phyloP scores from a whole-genome alignment of 768 basidiomycete genomes.

The Rubroboletus satanas region DNA sequence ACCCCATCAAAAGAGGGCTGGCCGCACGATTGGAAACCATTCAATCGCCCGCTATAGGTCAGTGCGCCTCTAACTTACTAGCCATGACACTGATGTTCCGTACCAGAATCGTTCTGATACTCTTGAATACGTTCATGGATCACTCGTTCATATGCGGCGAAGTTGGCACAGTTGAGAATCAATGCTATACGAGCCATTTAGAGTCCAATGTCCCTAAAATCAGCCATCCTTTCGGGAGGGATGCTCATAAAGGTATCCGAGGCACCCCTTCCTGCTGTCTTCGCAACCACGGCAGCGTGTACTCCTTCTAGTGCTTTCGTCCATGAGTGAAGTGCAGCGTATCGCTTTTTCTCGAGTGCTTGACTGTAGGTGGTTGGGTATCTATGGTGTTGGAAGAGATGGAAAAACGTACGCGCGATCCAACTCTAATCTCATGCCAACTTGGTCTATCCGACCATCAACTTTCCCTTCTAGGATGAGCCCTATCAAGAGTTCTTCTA shows the following conservation, averaged over 20 bases:
- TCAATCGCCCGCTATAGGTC: conserved; percentile 45
- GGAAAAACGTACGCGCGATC: conserved; percentile 63
- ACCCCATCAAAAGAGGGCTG: conserved; percentile 79
- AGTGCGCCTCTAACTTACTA: neutral
- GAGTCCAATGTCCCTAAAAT: conserved; percentile 29
- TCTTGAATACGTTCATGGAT: neutral
- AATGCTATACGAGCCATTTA: conserved; percentile 12
- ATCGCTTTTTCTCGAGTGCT: conserved; percentile 83
- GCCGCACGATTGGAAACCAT: conserved; percentile 82
- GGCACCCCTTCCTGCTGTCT: conserved; percentile 46
- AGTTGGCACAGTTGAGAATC: neutral
- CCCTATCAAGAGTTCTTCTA: conserved; percentile 89
- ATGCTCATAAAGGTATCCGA: conserved; percentile 34
- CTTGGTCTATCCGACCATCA: conserved; percentile 95
- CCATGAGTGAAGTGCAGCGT: conserved; percentile 78
- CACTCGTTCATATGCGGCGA: conserved; percentile 1
- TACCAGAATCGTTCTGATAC: neutral
- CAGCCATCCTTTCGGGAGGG: conserved; percentile 31
- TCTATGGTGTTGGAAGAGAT: neutral
- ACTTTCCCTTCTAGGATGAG: conserved; percentile 97
- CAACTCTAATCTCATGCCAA: conserved; percentile 86
- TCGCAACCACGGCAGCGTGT: conserved; percentile 70
- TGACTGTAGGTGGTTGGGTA: conserved; percentile 48
- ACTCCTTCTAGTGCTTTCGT: conserved; percentile 74
- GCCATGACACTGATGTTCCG: neutral